A percentile compares a stretch with the other conserved stretches of the same genome.
Evolutionary conservation across 108 stramenopile genomes (phyloP).

Genomic region (Skeletonema tropicum): DNA sequence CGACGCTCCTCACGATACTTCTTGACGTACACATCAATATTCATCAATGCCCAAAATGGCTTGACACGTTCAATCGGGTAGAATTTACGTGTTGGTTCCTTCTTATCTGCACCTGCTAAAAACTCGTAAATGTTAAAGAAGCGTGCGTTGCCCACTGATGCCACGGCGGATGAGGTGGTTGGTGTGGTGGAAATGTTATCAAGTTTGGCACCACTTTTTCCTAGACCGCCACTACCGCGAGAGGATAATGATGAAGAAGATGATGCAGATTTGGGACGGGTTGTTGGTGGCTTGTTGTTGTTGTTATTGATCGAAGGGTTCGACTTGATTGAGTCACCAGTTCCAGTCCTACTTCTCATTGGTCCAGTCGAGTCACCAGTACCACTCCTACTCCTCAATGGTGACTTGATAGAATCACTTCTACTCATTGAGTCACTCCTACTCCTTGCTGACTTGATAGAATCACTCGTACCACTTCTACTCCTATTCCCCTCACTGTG

Average conservation of each 20-base stretch:
- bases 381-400: background rate
- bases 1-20: constrained; percentile 24
- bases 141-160: constrained; percentile 26
- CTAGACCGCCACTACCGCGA: constrained; percentile 41
- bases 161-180: constrained; percentile 24
- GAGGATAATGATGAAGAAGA: background rate
- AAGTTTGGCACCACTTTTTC: constrained; percentile 59
- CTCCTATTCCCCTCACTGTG: background rate
- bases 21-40: constrained; percentile 81
- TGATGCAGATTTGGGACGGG: background rate
- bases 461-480: background rate
- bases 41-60: constrained; percentile 87
- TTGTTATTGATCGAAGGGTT: background rate
- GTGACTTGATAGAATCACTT: background rate
- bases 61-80: constrained; percentile 85
- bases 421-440: background rate
- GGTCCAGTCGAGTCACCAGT: background rate
- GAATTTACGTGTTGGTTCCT: constrained; percentile 78
- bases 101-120: constrained; percentile 73
- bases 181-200: constrained; percentile 18
- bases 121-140: constrained; percentile 86
- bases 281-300: constrained; percentile 8
- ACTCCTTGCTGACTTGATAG: background rate
- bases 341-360: background rate
- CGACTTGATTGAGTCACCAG: background rate